These are phyloP conservation scores for Linum tenue DNA, from an alignment of 345 rosid genomes.

Conservation along the genomic window DNA sequence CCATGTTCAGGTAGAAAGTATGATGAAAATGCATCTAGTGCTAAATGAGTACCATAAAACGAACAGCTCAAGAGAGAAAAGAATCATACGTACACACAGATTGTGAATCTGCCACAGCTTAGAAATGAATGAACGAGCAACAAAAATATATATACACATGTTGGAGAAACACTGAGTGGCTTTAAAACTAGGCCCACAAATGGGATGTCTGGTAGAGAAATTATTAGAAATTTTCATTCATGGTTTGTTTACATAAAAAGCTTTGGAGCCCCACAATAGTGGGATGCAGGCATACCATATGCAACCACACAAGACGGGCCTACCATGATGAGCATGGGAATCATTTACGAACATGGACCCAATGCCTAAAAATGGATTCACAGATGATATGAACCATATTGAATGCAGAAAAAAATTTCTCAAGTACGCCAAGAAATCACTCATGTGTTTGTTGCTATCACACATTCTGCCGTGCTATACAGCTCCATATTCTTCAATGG, in stretches of 20 bases:
- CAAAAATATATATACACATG: no score
- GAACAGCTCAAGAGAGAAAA: background rate
- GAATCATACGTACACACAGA: background rate
- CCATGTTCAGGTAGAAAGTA: no score
- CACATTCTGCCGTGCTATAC: background rate
- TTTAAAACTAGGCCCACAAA: background rate
- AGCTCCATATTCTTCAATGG: background rate
- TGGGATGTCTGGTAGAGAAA: background rate
- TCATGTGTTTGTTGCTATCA: background rate
- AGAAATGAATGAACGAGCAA: no score
- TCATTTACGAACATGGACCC: background rate
- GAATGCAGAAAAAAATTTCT: no score
- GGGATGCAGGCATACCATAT: background rate
- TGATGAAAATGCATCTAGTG: background rate
- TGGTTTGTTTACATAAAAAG: background rate
- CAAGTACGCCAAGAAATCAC: background rate
- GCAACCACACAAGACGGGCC: background rate
- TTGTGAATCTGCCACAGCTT: background rate
- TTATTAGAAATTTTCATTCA: background rate
- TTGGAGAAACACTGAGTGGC: background rate
- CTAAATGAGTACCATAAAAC: background rate
- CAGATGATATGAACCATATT: background rate
- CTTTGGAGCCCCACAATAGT: background rate
- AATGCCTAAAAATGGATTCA: background rate
- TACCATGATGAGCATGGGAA: background rate